Conservation (phyloP, 805 yeast genomes). For the Candida sithepensis region DNA sequence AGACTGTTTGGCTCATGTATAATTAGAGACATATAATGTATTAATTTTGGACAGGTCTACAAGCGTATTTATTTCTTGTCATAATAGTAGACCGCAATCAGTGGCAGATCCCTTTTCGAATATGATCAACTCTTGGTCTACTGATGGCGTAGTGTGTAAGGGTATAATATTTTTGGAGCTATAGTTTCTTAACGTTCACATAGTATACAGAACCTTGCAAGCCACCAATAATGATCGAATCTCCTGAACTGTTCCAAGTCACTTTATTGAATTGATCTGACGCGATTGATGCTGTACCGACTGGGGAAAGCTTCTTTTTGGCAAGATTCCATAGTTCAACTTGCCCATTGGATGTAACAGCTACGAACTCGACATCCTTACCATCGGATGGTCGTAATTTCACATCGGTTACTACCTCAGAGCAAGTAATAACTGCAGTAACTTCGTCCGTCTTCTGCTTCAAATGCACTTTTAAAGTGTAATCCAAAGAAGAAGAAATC, state of each 20-base stretch:
- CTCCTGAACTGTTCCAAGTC: slow-evolving; percentile 11
- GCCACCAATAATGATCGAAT: slow-evolving; percentile 21
- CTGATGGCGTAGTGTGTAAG: too few relatives aligned
- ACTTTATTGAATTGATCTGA: slow-evolving; percentile 13
- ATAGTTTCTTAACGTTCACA: slow-evolving; percentile 2
- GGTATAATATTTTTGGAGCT: too few relatives aligned
- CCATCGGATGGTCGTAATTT: slow-evolving; percentile 6
- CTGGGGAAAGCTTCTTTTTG: slow-evolving; percentile 19
- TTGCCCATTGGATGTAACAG: slow-evolving; percentile 12
- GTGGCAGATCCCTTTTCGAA: too few relatives aligned
- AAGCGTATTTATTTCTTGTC: too few relatives aligned
- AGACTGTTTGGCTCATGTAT: too few relatives aligned
- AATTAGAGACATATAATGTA: too few relatives aligned
- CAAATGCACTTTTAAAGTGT: slow-evolving; percentile 4
- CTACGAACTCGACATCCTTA: slow-evolving; percentile 8
- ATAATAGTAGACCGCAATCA: too few relatives aligned
- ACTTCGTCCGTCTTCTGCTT: neutral
- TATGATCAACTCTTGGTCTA: too few relatives aligned
- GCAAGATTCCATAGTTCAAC: slow-evolving; percentile 35
- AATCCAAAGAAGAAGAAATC: slow-evolving; percentile 9
- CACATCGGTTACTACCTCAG: slow-evolving; percentile 10
- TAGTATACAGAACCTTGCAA: slow-evolving; percentile 20
- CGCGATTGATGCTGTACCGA: slow-evolving; percentile 27
- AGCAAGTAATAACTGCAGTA: neutral
- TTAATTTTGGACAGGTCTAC: too few relatives aligned